phyloP scores from a whole-genome alignment of 495 filamentous ascomycete genomes.

The Neurospora sp. region DNA sequence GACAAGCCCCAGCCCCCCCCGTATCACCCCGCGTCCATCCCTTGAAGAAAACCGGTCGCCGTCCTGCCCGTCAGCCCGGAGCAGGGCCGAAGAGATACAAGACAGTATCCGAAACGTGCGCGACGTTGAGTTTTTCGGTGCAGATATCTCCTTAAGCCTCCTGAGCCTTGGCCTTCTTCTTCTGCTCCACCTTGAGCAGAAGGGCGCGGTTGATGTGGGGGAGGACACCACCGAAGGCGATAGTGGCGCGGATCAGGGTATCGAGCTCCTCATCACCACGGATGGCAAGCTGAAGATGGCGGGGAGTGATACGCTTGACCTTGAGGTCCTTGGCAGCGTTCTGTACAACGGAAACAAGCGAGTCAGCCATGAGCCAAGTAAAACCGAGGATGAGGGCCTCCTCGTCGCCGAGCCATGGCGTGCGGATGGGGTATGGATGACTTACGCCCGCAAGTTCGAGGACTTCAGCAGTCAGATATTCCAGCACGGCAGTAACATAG shows the following conservation, averaged over 20 bases:
- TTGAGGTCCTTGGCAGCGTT: constrained; percentile 99
- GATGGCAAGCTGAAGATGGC: constrained; percentile 95
- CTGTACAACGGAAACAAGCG: constrained; percentile 19
- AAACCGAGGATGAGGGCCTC: background rate
- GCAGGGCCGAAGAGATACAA: background rate
- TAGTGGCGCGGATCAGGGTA: constrained; percentile 93
- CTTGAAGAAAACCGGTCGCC: background rate
- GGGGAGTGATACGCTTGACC: constrained; percentile 98
- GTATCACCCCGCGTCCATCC: background rate
- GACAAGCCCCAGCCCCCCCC: background rate
- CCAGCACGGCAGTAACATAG: constrained; percentile 95
- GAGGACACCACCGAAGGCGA: constrained; percentile 95
- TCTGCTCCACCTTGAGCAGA: constrained; percentile 97
- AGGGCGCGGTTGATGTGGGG: constrained; percentile 98
- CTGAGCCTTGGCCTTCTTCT: constrained; percentile 82
- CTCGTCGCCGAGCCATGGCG: background rate
- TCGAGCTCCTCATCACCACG: constrained; percentile 98
- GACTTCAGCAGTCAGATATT: constrained; percentile 97
- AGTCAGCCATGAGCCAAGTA: background rate
- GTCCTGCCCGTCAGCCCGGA: background rate
- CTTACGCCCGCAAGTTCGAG: constrained; percentile 85
- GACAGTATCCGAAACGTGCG: background rate
- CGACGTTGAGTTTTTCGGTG: background rate
- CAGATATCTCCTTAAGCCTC: constrained; percentile 34
- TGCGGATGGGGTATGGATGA: constrained; percentile 12